These are phyloP conservation scores for Canavalia ensiformis DNA, from an alignment of 306 rosid genomes.

Conservation along the genomic window DNA sequence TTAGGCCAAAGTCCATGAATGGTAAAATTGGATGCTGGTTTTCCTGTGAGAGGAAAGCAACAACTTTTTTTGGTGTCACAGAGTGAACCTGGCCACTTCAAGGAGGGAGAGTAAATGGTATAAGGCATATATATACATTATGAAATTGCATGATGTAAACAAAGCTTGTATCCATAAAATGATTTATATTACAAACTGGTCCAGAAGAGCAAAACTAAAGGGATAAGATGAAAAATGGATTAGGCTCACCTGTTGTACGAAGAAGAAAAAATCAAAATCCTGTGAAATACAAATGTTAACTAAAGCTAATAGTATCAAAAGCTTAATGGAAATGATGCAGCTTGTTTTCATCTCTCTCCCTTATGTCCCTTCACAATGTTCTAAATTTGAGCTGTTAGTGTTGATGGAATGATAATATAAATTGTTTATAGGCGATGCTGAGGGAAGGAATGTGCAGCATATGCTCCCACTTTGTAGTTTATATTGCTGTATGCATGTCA, in stretches of 20 bases:
- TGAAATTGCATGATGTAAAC: neutral
- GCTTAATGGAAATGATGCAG: conserved; percentile 24
- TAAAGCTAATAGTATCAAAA: conserved; percentile 39
- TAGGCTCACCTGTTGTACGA: conserved; percentile 54
- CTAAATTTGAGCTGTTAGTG: neutral
- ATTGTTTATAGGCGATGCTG: neutral
- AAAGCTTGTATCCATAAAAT: neutral
- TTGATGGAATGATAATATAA: neutral
- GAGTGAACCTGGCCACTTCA: conserved; percentile 58
- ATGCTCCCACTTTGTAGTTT: neutral
- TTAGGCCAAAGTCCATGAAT: conserved; percentile 60
- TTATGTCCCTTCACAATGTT: neutral
- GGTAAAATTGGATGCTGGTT: conserved; percentile 44
- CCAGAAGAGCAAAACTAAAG: neutral
- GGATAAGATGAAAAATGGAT: neutral
- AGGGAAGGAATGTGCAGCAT: neutral
- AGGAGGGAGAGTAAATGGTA: neutral
- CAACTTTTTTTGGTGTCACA: conserved; percentile 47
- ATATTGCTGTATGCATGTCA: neutral
- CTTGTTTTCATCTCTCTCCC: conserved; percentile 20
- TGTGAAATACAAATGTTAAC: conserved; percentile 38
- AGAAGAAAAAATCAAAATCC: conserved; percentile 52
- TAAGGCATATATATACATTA: neutral
- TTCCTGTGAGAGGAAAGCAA: conserved; percentile 54
- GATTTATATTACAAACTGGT: too few species aligned